Percentiles rank a stretch among this genome's conserved stretches.
phyloP scores from a whole-genome alignment of 306 rosid genomes.

The barrel medic (Medicago truncatula) region MtrunA17r5.0-ANR NC_053044.1:18534001-18534500 shows the following conservation, averaged over 20 bases:
- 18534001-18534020: no score
- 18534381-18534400: conserved; percentile 53
- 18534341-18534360: conserved; percentile 84
- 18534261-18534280: conserved; percentile 55
- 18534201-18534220: not conserved
- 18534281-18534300: conserved; percentile 43
- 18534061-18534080: conserved; percentile 4
- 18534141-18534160: not conserved
- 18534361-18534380: conserved; percentile 47
- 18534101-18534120: not conserved
- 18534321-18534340: conserved; percentile 73
- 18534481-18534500: conserved; percentile 64
- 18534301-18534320: conserved; percentile 77
- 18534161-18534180: not conserved
- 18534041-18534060: not conserved
- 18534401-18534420: conserved; percentile 78
- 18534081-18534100: not conserved
- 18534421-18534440: conserved; percentile 72
- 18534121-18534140: not conserved
- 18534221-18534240: not conserved
- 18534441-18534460: conserved; percentile 82
- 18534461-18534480: conserved; percentile 77
- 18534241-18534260: not conserved
- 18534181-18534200: not conserved
- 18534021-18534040: no score